Conservation (phyloP, 495 filamentous ascomycete genomes). For the Aspergillus wentii region DNA sequence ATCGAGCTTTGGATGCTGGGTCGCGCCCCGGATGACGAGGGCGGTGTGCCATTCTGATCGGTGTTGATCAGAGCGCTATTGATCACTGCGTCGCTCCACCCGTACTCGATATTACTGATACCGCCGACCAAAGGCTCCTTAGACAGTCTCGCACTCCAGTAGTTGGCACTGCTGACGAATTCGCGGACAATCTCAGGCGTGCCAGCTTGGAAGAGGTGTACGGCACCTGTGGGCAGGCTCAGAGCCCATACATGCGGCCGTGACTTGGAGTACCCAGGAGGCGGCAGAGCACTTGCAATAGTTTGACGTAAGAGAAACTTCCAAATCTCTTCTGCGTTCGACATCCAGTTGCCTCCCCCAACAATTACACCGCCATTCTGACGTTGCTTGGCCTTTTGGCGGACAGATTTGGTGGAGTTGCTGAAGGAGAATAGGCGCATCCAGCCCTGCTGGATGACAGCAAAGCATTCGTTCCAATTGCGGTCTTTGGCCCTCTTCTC, state of each 20-base stretch:
- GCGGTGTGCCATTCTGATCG: constrained; percentile 42
- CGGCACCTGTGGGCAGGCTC: constrained; percentile 85
- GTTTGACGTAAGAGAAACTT: constrained; percentile 88
- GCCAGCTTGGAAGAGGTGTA: constrained; percentile 96
- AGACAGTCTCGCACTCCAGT: constrained; percentile 91
- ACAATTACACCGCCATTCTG: constrained; percentile 62
- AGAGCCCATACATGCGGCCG: constrained; percentile 93
- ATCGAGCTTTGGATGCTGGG: constrained; percentile 69
- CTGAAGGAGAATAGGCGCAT: constrained; percentile 92
- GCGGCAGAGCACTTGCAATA: constrained; percentile 82
- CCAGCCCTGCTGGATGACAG: constrained; percentile 96
- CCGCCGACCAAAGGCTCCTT: constrained; percentile 89
- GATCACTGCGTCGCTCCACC: constrained; percentile 88
- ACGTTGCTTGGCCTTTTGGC: constrained; percentile 59
- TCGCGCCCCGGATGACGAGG: constrained; percentile 39
- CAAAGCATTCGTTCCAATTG: constrained; percentile 93
- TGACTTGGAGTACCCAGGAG: constrained; percentile 87
- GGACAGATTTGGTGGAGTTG: constrained; percentile 64
- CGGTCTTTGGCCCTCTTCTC: constrained; percentile 90
- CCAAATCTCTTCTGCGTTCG: constrained; percentile 83
- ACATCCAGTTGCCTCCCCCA: constrained; percentile 94
- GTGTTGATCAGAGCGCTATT: constrained; percentile 61
- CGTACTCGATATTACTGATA: constrained; percentile 95
- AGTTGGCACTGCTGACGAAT: constrained; percentile 92
- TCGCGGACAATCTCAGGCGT: constrained; percentile 92